Evolutionary conservation across 108 stramenopile genomes (phyloP).

Genomic region (Conticribra weissflogii): DNA sequence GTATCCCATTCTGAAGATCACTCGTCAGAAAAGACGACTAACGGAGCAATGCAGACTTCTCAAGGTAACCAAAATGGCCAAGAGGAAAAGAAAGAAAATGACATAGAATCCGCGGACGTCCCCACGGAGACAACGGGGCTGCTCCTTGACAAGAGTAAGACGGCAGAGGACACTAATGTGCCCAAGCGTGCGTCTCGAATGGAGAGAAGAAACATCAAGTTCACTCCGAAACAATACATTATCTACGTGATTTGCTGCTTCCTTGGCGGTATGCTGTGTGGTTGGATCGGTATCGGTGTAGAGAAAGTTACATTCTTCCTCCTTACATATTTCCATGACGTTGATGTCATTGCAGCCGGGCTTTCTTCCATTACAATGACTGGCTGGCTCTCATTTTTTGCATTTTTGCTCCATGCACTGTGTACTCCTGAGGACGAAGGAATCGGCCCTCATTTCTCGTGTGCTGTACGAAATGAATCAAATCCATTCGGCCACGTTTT

Average conservation of each 20-base stretch:
- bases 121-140: background rate
- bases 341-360: conserved; percentile 18
- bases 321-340: conserved; percentile 22
- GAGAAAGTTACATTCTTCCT: conserved; percentile 21
- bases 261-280: conserved; percentile 17
- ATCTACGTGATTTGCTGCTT: conserved; percentile 10
- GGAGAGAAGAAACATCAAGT: conserved; percentile 7
- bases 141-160: background rate
- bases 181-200: background rate
- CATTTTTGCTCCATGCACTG: conserved; percentile 18
- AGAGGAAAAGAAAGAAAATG: background rate
- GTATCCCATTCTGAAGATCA: background rate
- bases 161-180: background rate
- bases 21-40: background rate
- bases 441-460: conserved; percentile 7
- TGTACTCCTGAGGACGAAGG: conserved; percentile 19
- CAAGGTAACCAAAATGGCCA: background rate
- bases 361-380: conserved; percentile 18
- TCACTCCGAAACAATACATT: conserved; percentile 7
- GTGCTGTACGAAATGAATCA: conserved; percentile 1
- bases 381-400: conserved; percentile 12
- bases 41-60: background rate
- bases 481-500: conserved; percentile 15
- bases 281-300: conserved; percentile 21
- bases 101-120: background rate